Percentiles rank a stretch among this genome's conserved stretches.
These are phyloP conservation scores for Emergomyces africanus DNA, from an alignment of 2,329 filamentous ascomycete species.

Conservation along the genomic window DNA sequence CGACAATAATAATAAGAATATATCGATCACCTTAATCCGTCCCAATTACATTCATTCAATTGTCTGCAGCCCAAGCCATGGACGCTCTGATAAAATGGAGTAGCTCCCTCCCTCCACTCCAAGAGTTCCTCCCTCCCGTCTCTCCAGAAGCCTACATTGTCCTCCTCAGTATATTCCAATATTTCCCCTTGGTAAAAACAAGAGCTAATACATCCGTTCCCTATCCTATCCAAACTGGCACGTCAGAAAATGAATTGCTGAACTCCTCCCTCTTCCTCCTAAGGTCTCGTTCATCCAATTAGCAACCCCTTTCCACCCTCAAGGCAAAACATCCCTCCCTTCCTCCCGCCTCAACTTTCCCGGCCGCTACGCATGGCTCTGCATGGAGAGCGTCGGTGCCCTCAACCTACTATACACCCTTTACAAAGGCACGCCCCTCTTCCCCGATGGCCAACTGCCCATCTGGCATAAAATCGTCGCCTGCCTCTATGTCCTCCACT, in stretches of 20 bases:
- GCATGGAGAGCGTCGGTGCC: constrained; percentile 76
- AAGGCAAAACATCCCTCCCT: constrained; percentile 73
- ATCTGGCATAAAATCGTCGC: constrained; percentile 24
- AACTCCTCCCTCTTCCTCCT: background rate
- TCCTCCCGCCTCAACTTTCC: constrained; percentile 67
- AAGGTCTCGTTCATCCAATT: constrained; percentile 66
- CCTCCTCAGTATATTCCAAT: constrained; percentile 28
- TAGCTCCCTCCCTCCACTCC: constrained; percentile 13
- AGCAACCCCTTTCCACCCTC: constrained; percentile 67
- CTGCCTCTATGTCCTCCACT: constrained; percentile 58
- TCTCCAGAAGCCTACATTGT: constrained; percentile 27
- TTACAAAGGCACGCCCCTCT: constrained; percentile 48
- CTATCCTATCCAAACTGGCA: background rate
- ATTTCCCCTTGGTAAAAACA: constrained; percentile 32
- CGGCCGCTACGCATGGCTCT: constrained; percentile 73
- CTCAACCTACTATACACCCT: constrained; percentile 69
- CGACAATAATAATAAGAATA: background rate
- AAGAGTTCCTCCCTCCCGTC: constrained; percentile 24
- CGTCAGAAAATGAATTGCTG: background rate
- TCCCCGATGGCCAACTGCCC: constrained; percentile 18
- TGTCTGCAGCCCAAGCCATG: constrained; percentile 7
- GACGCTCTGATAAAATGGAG: constrained; percentile 12
- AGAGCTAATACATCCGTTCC: constrained; percentile 6
- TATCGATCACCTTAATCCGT: background rate
- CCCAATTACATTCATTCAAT: background rate